These are phyloP conservation scores for Nicotiana rustica DNA, from an alignment of 305 asterid species.

Conservation along the genomic window DNA sequence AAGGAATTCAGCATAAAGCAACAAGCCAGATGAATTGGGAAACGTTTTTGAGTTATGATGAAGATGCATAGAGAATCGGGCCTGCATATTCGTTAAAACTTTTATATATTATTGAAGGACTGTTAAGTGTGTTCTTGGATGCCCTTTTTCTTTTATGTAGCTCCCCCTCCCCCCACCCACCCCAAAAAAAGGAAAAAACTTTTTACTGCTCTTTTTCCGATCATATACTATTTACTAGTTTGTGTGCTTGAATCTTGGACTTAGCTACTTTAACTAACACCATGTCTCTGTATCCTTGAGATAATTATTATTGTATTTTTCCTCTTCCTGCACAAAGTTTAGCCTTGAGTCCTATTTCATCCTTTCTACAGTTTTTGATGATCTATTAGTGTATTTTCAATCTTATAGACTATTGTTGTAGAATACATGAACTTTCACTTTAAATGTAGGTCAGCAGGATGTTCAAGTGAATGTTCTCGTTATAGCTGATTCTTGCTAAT, in stretches of 20 bases:
- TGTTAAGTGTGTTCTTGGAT: background rate
- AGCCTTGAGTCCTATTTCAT: background rate
- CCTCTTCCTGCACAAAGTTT: background rate
- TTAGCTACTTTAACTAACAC: background rate
- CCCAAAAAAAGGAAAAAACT: background rate
- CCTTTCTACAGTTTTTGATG: background rate
- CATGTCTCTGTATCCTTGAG: background rate
- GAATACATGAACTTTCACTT: background rate
- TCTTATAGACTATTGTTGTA: background rate
- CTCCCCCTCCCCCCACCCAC: background rate
- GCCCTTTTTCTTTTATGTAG: background rate
- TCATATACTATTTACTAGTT: background rate
- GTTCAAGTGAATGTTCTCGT: background rate
- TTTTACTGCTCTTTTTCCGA: background rate
- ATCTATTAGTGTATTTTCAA: background rate
- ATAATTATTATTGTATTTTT: background rate
- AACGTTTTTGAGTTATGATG: background rate
- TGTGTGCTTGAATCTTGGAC: constrained; percentile 13
- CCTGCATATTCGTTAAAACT: background rate
- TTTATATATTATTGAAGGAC: background rate
- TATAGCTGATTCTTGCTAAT: background rate
- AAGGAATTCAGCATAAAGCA: background rate
- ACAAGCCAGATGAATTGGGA: background rate
- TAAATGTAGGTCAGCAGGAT: constrained; percentile 22
- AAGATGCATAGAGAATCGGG: background rate